Evolutionary conservation across 2,329 filamentous ascomycete genomes (phyloP).

Genomic region (Diplodia seriata): DNA sequence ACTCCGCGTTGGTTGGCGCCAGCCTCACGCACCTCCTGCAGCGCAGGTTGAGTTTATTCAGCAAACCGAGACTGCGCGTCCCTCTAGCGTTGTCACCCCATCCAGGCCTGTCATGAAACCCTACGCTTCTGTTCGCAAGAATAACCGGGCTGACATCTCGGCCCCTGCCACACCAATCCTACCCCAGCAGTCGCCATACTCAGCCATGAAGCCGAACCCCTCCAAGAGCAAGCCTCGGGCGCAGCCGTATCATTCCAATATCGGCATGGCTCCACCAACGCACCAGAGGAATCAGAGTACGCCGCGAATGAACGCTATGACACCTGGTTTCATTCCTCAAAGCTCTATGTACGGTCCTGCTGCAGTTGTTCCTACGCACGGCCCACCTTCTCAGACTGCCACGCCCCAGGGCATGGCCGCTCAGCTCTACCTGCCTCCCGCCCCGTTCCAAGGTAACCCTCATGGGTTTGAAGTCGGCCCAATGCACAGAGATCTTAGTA

Average conservation of each 20-base stretch:
- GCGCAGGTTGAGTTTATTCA: not conserved
- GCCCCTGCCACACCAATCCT: not conserved
- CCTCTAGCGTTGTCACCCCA: not conserved
- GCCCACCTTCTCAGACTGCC: not conserved
- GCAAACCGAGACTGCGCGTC: too few relatives aligned
- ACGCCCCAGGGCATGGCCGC: conserved; percentile 1
- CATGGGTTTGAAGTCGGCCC: not conserved
- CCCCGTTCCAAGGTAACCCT: not conserved
- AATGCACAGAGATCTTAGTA: not conserved
- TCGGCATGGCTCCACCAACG: not conserved
- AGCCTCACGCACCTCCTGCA: not conserved
- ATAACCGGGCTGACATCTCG: not conserved
- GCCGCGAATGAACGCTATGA: conserved; percentile 12
- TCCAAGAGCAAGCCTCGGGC: not conserved
- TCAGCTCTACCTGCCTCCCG: not conserved
- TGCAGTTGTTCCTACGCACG: not conserved
- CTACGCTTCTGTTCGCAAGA: not conserved
- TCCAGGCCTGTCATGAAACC: too few relatives aligned
- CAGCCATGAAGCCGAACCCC: not conserved
- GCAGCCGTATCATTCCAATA: not conserved
- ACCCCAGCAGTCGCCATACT: not conserved
- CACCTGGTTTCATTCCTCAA: conserved; percentile 14
- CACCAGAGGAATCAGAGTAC: not conserved
- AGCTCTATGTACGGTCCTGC: not conserved
- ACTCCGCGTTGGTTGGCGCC: conserved; percentile 2